These are phyloP conservation scores for Eruca vesicaria DNA, from an alignment of 441 rosid species.

Conservation along the genomic window DNA sequence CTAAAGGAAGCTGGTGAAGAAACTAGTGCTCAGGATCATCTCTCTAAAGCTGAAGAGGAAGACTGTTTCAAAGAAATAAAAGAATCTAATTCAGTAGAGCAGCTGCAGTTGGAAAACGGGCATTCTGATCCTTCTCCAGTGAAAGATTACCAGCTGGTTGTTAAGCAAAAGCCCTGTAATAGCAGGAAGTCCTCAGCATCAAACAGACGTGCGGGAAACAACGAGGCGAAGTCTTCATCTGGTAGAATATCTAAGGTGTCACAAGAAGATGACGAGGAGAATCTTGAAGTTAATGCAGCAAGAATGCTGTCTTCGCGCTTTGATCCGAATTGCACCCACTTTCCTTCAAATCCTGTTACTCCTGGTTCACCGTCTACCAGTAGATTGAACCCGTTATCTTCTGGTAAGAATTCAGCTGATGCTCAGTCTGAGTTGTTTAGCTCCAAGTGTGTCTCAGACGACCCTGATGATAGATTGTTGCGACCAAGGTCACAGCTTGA, in stretches of 20 bases:
- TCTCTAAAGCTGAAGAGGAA: conserved; percentile 41
- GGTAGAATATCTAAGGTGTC: conserved; percentile 36
- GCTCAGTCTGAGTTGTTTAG: conserved; percentile 41
- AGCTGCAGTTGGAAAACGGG: conserved; percentile 47
- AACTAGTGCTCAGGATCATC: conserved; percentile 36
- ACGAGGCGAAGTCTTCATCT: conserved; percentile 46
- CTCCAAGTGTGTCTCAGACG: conserved; percentile 57
- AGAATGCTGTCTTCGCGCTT: conserved; percentile 94
- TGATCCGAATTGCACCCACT: conserved; percentile 81
- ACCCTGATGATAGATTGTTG: conserved; percentile 64
- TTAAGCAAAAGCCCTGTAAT: conserved; percentile 42
- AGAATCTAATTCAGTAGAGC: conserved; percentile 32
- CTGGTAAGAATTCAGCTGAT: conserved; percentile 38
- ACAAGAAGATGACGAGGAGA: conserved; percentile 79
- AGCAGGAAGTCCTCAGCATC: conserved; percentile 44
- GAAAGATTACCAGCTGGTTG: conserved; percentile 38
- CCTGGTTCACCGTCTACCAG: conserved; percentile 43
- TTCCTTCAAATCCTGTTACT: conserved; percentile 54
- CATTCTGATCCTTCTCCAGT: conserved; percentile 34
- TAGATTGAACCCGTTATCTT: conserved; percentile 43
- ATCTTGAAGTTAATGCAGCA: conserved; percentile 97
- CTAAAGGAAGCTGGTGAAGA: conserved; percentile 39
- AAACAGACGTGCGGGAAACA: conserved; percentile 28
- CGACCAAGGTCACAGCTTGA: conserved; percentile 67
- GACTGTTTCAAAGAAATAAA: conserved; percentile 34